Percentiles rank a stretch among this genome's conserved stretches.
Evolutionary conservation across 768 basidiomycete genomes (phyloP).

Genomic region (Russula ochroleuca): DNA sequence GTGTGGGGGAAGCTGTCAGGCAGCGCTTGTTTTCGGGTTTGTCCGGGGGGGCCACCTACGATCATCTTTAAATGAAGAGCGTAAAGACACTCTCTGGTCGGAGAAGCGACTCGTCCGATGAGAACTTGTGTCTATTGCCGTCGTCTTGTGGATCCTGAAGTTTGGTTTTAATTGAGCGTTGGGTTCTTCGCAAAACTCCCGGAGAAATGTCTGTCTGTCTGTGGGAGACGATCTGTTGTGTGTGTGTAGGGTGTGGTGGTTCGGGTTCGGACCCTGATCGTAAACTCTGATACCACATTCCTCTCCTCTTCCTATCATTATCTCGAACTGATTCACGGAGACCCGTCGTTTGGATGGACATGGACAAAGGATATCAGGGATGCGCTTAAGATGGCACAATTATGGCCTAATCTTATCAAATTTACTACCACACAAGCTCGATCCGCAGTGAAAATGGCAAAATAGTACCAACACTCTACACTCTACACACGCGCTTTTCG

Average conservation of each 20-base stretch:
- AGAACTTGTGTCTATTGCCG: constrained; percentile 1
- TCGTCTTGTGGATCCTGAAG: constrained; percentile 8
- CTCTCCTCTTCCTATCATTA: not conserved
- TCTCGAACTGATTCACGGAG: constrained; percentile 16
- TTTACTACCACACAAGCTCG: too few species aligned
- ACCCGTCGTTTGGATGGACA: not conserved
- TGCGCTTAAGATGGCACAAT: constrained; percentile 4
- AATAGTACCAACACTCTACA: not conserved
- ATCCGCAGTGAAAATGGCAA: not conserved
- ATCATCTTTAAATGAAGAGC: not conserved
- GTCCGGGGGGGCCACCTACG: constrained; percentile 11
- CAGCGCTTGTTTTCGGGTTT: constrained; percentile 16
- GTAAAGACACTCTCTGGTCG: not conserved
- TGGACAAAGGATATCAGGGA: not conserved
- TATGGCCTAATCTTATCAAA: not conserved
- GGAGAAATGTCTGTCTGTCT: not conserved
- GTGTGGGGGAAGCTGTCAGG: not conserved
- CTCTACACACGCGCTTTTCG: not conserved
- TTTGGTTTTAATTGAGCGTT: not conserved
- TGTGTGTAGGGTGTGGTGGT: too few species aligned
- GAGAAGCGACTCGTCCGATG: not conserved
- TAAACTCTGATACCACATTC: constrained; percentile 18
- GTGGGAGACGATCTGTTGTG: constrained; percentile 1
- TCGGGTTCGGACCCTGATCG: constrained; percentile 18
- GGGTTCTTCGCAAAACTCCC: constrained; percentile 7